Conservation (phyloP, 495 filamentous ascomycete species). For the Aspergillus ellipticus region DNA sequence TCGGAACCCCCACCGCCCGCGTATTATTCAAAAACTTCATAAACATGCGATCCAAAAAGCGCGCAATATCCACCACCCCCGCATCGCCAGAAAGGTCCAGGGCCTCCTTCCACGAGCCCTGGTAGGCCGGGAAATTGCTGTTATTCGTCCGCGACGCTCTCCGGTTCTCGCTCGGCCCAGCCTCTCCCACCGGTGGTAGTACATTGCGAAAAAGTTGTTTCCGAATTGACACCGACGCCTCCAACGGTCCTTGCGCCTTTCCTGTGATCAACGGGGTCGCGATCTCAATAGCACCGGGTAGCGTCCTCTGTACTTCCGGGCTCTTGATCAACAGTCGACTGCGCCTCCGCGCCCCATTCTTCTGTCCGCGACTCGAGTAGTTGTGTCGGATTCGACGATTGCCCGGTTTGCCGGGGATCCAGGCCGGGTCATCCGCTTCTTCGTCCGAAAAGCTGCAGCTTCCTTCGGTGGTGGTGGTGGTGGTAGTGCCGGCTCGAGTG, state of each 20-base stretch:
- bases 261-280: constrained; percentile 45
- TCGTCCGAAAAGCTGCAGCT: constrained; percentile 31
- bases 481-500: not conserved
- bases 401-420: constrained; percentile 37
- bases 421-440: constrained; percentile 41
- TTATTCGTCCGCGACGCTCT: constrained; percentile 17
- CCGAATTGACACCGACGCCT: constrained; percentile 10
- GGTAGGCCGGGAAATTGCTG: constrained; percentile 24
- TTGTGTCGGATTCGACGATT: constrained; percentile 37
- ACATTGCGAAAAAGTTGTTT: constrained; percentile 20
- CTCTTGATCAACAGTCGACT: constrained; percentile 34
- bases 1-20: constrained; percentile 9
- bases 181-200: not conserved
- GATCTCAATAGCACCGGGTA: constrained; percentile 46
- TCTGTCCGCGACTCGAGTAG: constrained; percentile 33
- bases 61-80: constrained; percentile 35
- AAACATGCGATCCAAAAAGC: constrained; percentile 35
- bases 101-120: constrained; percentile 40
- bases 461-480: constrained; percentile 1
- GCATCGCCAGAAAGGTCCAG: constrained; percentile 34
- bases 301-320: constrained; percentile 33
- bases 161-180: constrained; percentile 7
- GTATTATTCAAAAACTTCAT: constrained; percentile 39
- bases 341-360: constrained; percentile 21
- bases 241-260: constrained; percentile 22